Percentiles rank a stretch among this genome's conserved stretches.
Evolutionary conservation across 2,329 filamentous ascomycete species (phyloP).

Genomic region (Didymellaceae sp.): DNA sequence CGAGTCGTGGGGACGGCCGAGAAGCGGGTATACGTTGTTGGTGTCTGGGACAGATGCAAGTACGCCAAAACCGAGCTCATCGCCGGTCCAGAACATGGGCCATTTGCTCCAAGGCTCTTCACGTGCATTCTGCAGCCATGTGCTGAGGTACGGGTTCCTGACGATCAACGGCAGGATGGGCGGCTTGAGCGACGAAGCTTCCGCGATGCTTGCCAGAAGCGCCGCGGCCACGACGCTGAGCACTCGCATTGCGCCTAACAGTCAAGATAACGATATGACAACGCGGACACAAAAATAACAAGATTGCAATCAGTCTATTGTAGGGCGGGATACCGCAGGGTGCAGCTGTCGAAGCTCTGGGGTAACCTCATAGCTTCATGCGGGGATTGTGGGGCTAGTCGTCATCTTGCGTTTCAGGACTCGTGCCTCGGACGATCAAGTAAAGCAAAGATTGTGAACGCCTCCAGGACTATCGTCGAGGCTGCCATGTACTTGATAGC

Average conservation of each 20-base stretch:
- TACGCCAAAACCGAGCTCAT: constrained; percentile 69
- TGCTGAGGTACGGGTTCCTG: constrained; percentile 59
- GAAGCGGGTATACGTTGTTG: constrained; percentile 67
- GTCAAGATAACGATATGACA: background rate
- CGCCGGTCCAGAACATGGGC: constrained; percentile 85
- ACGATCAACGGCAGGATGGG: constrained; percentile 59
- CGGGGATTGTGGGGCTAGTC: constrained; percentile 13
- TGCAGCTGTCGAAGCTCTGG: constrained; percentile 11
- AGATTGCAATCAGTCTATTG: background rate
- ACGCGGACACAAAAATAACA: background rate
- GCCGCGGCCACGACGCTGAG: constrained; percentile 30
- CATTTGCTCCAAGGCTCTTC: constrained; percentile 80
- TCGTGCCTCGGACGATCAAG: background rate
- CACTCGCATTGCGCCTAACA: constrained; percentile 35
- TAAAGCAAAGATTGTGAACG: background rate
- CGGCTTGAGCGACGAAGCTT: constrained; percentile 62
- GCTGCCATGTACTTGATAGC: too few relatives aligned
- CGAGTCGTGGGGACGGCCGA: constrained; percentile 71
- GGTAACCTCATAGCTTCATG: constrained; percentile 10
- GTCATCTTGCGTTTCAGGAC: constrained; percentile 15
- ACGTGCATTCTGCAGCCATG: constrained; percentile 69
- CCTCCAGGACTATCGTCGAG: too few relatives aligned
- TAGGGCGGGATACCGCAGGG: background rate
- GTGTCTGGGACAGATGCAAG: constrained; percentile 67
- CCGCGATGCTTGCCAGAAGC: constrained; percentile 52